A percentile compares a stretch with the other conserved stretches of the same genome.
Conservation (phyloP, 345 rosid genomes). For the Aegle marmelos region DNA sequence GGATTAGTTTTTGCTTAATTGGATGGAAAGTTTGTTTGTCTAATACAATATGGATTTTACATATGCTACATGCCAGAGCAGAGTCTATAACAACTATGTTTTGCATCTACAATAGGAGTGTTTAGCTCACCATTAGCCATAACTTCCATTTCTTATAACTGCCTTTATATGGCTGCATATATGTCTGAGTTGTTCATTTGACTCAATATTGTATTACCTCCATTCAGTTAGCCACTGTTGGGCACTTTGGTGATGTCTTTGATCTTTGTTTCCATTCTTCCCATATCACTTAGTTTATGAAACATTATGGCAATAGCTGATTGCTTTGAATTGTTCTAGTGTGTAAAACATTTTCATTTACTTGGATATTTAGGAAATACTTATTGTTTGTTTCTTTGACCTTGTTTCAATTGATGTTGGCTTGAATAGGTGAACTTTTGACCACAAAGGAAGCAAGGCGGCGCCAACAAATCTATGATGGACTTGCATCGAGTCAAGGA, state of each 20-base stretch:
- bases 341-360: neutral
- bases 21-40: neutral
- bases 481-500: slow-evolving; percentile 38
- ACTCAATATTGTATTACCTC: neutral
- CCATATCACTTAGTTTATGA: neutral
- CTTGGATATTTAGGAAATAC: neutral
- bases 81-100: too few relatives aligned
- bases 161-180: neutral
- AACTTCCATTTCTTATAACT: neutral
- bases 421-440: slow-evolving; percentile 63
- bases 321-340: neutral
- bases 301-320: neutral
- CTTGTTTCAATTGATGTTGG: slow-evolving; percentile 5
- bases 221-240: neutral
- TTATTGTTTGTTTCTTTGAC: neutral
- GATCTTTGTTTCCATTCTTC: neutral
- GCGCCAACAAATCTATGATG: slow-evolving; percentile 63
- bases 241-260: neutral
- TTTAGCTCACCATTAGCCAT: neutral
- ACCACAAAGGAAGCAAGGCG: slow-evolving; percentile 70
- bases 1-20: neutral
- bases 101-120: neutral
- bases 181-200: neutral
- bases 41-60: neutral
- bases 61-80: neutral